These are phyloP conservation scores for Colletotrichum viniferum DNA, from an alignment of 2,329 filamentous ascomycete species.

Conservation along the genomic window DNA sequence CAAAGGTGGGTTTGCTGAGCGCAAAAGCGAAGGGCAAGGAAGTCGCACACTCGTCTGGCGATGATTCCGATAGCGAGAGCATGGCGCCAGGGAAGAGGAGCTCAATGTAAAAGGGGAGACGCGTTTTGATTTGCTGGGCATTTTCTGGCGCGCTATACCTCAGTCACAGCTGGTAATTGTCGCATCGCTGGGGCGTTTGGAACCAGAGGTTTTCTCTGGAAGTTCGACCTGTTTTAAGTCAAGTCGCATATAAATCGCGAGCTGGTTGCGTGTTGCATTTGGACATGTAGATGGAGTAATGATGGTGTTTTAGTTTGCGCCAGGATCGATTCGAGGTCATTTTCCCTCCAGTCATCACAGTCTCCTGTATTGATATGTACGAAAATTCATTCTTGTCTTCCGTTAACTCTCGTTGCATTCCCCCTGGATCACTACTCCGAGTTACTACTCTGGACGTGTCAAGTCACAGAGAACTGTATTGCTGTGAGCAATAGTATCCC, in stretches of 20 bases:
- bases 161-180: slow-evolving; percentile 7
- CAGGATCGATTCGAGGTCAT: background rate
- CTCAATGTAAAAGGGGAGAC: slow-evolving; percentile 39
- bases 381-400: background rate
- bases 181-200: slow-evolving; percentile 17
- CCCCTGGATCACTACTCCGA: background rate
- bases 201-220: background rate
- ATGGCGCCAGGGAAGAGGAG: slow-evolving; percentile 38
- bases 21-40: slow-evolving; percentile 55
- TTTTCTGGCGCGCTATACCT: slow-evolving; percentile 22
- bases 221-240: background rate
- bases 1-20: slow-evolving; percentile 36
- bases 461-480: background rate
- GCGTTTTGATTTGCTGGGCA: slow-evolving; percentile 15
- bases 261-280: slow-evolving; percentile 3
- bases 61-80: slow-evolving; percentile 31
- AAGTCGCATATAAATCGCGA: background rate
- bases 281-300: slow-evolving; percentile 17
- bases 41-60: slow-evolving; percentile 36
- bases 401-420: background rate
- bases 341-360: background rate
- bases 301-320: slow-evolving; percentile 1
- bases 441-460: background rate
- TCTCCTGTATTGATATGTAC: slow-evolving; percentile 14
- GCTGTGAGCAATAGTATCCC: background rate